Percentiles rank a stretch among this genome's conserved stretches.
Conservation (phyloP, 768 basidiomycete genomes). For the Boletus subparvulus region DNA sequence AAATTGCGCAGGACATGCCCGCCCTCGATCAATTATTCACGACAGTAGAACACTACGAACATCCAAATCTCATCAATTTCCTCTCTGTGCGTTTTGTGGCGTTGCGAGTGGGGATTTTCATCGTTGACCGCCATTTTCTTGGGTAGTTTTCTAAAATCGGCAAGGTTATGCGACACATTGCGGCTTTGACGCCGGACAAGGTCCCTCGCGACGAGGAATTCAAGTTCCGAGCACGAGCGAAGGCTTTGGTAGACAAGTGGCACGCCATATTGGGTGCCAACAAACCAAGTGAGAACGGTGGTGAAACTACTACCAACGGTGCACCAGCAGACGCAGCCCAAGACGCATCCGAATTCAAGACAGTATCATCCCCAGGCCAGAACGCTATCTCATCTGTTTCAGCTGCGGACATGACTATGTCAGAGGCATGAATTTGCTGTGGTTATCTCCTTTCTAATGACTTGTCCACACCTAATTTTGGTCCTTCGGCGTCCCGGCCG, state of each 20-base stretch:
- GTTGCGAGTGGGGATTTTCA: slow-evolving; percentile 2
- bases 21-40: slow-evolving; percentile 68
- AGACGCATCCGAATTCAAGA: slow-evolving; percentile 23
- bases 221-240: slow-evolving; percentile 51
- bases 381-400: slow-evolving; percentile 31
- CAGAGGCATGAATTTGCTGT: slow-evolving; percentile 34
- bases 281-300: slow-evolving; percentile 33
- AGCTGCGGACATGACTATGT: slow-evolving; percentile 42
- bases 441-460: slow-evolving; percentile 9
- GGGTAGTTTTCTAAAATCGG: slow-evolving; percentile 48
- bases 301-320: slow-evolving; percentile 29
- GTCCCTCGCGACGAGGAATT: slow-evolving; percentile 54
- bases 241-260: slow-evolving; percentile 48
- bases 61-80: slow-evolving; percentile 71
- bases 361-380: slow-evolving; percentile 22
- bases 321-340: slow-evolving; percentile 18
- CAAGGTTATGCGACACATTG: slow-evolving; percentile 64
- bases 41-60: slow-evolving; percentile 72
- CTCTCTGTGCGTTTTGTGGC: slow-evolving; percentile 47
- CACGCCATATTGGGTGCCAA: slow-evolving; percentile 38
- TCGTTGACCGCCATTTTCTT: slow-evolving; percentile 9
- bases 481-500: slow-evolving; percentile 10
- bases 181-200: slow-evolving; percentile 39
- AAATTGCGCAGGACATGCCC: slow-evolving; percentile 66
- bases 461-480: slow-evolving; percentile 16